These are phyloP conservation scores for Aspergillus mulundensis DNA, from an alignment of 495 filamentous ascomycete species.

Conservation along the genomic window DNA sequence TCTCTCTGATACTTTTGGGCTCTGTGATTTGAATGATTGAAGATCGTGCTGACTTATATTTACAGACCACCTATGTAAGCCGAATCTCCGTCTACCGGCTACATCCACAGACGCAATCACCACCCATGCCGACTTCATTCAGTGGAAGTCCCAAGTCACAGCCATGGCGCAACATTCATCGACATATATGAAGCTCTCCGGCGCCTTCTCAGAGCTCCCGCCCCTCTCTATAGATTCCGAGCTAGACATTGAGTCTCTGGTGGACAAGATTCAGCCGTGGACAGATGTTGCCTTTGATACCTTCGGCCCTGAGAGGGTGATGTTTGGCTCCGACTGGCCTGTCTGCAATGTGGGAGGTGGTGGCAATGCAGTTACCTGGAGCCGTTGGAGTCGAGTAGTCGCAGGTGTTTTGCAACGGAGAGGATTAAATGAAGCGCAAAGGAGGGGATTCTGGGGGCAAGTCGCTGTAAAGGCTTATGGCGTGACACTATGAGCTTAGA, in stretches of 20 bases:
- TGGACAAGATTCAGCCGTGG: conserved; percentile 54
- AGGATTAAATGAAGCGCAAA: conserved; percentile 52
- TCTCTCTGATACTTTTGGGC: neutral
- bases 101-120: conserved; percentile 32
- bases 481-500: conserved; percentile 29
- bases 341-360: conserved; percentile 70
- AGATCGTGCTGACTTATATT: neutral
- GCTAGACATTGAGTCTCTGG: conserved; percentile 37
- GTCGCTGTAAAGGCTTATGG: conserved; percentile 66
- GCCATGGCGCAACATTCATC: conserved; percentile 51
- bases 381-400: conserved; percentile 39
- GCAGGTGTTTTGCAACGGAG: conserved; percentile 56
- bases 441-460: conserved; percentile 61
- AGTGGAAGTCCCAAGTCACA: conserved; percentile 37
- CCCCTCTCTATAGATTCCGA: conserved; percentile 32
- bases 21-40: neutral
- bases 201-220: conserved; percentile 70
- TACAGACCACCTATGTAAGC: conserved; percentile 84
- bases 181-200: conserved; percentile 87
- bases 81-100: conserved; percentile 52
- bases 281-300: conserved; percentile 59
- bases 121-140: conserved; percentile 55
- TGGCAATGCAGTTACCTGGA: conserved; percentile 47
- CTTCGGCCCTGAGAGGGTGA: conserved; percentile 67
- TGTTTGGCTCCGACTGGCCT: conserved; percentile 92